These are phyloP conservation scores for Exophiala bonariae DNA, from an alignment of 2,329 filamentous ascomycete genomes.

Conservation along the genomic window DNA sequence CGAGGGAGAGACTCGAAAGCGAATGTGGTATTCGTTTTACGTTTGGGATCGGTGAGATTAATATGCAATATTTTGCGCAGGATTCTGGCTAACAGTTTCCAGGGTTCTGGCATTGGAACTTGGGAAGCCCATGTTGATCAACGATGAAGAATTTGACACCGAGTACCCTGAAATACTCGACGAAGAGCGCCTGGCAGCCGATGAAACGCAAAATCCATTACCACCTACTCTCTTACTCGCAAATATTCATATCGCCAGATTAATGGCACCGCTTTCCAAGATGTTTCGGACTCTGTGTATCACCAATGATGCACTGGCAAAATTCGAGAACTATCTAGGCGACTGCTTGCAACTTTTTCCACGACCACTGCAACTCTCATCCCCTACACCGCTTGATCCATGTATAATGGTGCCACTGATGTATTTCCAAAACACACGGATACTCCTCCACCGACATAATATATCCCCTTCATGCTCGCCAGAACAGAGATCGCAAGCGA, in stretches of 20 bases:
- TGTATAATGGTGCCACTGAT: conserved; percentile 72
- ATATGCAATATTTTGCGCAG: neutral
- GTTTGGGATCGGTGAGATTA: conserved; percentile 72
- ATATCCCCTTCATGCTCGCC: conserved; percentile 69
- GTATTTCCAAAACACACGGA: conserved; percentile 78
- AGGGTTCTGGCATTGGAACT: conserved; percentile 76
- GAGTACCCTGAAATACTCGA: conserved; percentile 76
- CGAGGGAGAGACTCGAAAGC: conserved; percentile 80
- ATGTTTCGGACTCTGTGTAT: conserved; percentile 69
- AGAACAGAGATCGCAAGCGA: conserved; percentile 66
- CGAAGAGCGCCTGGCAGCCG: conserved; percentile 55
- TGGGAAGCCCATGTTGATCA: conserved; percentile 76
- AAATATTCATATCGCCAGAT: conserved; percentile 77
- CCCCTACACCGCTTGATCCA: conserved; percentile 68
- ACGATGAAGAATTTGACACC: conserved; percentile 86
- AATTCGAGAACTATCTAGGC: conserved; percentile 78
- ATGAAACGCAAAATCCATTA: conserved; percentile 58
- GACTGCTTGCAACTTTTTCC: conserved; percentile 76
- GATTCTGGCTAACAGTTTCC: conserved; percentile 3
- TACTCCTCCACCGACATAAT: conserved; percentile 87
- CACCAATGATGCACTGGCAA: conserved; percentile 66
- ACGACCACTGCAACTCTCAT: conserved; percentile 67
- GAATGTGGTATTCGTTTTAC: conserved; percentile 94
- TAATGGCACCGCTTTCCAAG: conserved; percentile 71
- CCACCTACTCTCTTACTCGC: conserved; percentile 50